phyloP scores from a whole-genome alignment of 179 eudicot genomes.

The Beta macrorhiza region DNA sequence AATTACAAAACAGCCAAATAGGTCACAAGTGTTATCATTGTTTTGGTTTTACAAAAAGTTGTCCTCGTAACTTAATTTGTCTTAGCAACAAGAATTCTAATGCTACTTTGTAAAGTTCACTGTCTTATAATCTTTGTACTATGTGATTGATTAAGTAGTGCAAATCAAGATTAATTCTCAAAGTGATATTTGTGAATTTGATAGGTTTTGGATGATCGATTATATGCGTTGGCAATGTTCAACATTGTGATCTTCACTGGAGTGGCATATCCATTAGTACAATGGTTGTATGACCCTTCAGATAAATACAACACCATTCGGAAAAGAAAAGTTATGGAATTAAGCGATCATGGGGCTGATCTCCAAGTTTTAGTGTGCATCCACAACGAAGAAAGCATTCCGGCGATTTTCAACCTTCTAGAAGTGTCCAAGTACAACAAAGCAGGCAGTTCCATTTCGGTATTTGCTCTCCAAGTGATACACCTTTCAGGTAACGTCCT shows the following conservation, averaged over 20 bases:
- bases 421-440: neutral
- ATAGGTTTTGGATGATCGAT: constrained; percentile 15
- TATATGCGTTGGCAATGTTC: constrained; percentile 4
- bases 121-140: too few relatives aligned
- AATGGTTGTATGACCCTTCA: constrained; percentile 17
- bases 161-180: neutral
- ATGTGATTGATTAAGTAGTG: too few relatives aligned
- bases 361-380: constrained; percentile 14
- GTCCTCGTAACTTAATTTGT: too few relatives aligned
- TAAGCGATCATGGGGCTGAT: constrained; percentile 5
- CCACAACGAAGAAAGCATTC: constrained; percentile 17
- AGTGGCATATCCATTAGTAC: constrained; percentile 16
- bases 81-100: too few relatives aligned
- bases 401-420: neutral
- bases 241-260: constrained; percentile 1
- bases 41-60: too few relatives aligned
- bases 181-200: neutral
- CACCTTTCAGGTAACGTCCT: constrained; percentile 18
- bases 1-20: too few relatives aligned
- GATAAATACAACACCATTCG: constrained; percentile 1
- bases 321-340: constrained; percentile 14
- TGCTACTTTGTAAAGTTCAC: too few relatives aligned
- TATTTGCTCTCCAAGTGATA: constrained; percentile 20
- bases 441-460: neutral
- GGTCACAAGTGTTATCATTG: too few relatives aligned